A percentile compares a stretch with the other conserved stretches of the same genome.
phyloP scores from a whole-genome alignment of 2,329 filamentous ascomycete species.

The Apiospora pterosperma region DNA sequence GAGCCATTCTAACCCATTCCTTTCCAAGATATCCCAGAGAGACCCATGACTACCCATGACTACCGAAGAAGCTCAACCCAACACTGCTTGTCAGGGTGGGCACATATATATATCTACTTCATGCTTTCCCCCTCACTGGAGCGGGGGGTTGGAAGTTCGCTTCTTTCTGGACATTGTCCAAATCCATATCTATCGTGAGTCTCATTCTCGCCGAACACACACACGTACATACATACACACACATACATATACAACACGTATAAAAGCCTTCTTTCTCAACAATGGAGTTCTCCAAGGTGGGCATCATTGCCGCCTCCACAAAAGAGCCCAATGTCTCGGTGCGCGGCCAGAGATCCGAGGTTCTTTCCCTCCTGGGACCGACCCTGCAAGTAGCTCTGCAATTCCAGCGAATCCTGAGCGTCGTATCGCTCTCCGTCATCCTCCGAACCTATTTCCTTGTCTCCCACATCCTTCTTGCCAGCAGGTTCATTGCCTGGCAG shows the following conservation, averaged over 20 bases:
- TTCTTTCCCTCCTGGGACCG: slow-evolving; percentile 31
- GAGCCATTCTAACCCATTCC: not conserved
- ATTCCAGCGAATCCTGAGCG: slow-evolving; percentile 31
- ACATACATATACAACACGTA: not conserved
- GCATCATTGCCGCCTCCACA: slow-evolving; percentile 35
- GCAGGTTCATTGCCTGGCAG: slow-evolving; percentile 27
- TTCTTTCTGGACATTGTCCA: not conserved
- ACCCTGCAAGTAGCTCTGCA: slow-evolving; percentile 30
- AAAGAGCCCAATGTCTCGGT: slow-evolving; percentile 28
- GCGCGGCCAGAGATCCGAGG: slow-evolving; percentile 24
- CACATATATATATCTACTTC: not conserved
- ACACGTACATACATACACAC: not conserved
- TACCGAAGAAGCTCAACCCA: not conserved
- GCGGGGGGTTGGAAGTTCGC: not conserved
- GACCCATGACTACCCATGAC: not conserved
- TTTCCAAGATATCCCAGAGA: not conserved
- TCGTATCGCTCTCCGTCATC: slow-evolving; percentile 27
- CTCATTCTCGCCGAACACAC: not conserved
- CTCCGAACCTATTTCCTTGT: slow-evolving; percentile 28
- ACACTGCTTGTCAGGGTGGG: no score
- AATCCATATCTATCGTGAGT: not conserved
- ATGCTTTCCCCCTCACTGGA: not conserved
- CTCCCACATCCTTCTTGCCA: slow-evolving; percentile 22
- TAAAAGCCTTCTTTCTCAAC: not conserved
- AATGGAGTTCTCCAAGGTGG: slow-evolving; percentile 24